Percentiles rank a stretch among this genome's conserved stretches.
phyloP scores from a whole-genome alignment of 2,329 filamentous ascomycete species.

The Emergomyces africanus region DNA sequence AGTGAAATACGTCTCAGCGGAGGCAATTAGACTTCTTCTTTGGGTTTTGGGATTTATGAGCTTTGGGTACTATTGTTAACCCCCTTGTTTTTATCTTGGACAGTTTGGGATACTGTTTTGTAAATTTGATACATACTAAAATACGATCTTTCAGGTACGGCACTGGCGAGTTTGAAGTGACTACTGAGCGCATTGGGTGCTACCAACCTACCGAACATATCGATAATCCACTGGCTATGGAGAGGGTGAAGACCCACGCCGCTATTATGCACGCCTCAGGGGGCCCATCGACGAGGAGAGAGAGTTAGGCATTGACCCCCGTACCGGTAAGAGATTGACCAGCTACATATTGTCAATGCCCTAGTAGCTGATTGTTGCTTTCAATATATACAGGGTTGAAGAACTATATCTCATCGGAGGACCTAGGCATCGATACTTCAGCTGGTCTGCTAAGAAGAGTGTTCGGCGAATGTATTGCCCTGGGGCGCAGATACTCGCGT shows the following conservation, averaged over 20 bases:
- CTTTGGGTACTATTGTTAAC: constrained; percentile 48
- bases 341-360: not conserved
- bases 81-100: not conserved
- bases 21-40: constrained; percentile 79
- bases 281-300: constrained; percentile 65
- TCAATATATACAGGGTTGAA: constrained; percentile 49
- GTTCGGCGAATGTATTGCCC: constrained; percentile 60
- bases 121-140: not conserved
- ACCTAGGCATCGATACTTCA: constrained; percentile 65
- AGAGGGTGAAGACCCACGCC: constrained; percentile 71
- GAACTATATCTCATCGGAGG: constrained; percentile 87
- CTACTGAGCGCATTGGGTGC: constrained; percentile 62
- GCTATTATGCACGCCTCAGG: constrained; percentile 70
- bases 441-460: constrained; percentile 63
- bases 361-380: not conserved
- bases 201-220: constrained; percentile 78
- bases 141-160: constrained; percentile 34
- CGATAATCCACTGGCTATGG: constrained; percentile 71
- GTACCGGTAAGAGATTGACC: constrained; percentile 42
- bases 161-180: constrained; percentile 76
- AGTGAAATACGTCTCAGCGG: constrained; percentile 77
- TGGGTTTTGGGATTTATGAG: constrained; percentile 84
- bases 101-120: not conserved
- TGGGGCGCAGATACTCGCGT: constrained; percentile 60
- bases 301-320: constrained; percentile 66